Evolutionary conservation across 139 green algal species (phyloP).

Genomic region (Haematococcus sp.): DNA sequence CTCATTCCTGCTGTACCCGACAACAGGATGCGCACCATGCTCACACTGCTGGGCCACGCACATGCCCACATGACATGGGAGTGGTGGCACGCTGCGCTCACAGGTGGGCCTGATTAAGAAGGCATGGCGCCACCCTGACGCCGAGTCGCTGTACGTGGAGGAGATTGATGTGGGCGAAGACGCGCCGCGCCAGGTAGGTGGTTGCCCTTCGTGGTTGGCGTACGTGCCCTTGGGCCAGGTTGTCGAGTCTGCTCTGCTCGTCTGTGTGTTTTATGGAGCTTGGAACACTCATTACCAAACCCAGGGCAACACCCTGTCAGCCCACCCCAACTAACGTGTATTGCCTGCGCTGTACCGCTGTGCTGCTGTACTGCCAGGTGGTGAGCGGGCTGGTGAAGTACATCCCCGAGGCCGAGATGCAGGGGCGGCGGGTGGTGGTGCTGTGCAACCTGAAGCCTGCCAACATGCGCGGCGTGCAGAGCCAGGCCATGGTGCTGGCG

Average conservation of each 20-base stretch:
- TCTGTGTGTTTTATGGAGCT: too few relatives aligned
- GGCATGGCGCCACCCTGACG: constrained; percentile 58
- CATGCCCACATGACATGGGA: too few relatives aligned
- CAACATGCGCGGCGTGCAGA: constrained; percentile 85
- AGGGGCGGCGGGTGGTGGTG: constrained; percentile 65
- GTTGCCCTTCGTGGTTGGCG: too few relatives aligned
- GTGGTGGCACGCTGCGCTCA: constrained; percentile 62
- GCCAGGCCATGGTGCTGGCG: constrained; percentile 89
- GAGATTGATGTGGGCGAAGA: constrained; percentile 94
- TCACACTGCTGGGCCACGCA: too few relatives aligned
- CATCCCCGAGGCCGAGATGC: constrained; percentile 79
- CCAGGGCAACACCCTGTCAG: constrained; percentile 69
- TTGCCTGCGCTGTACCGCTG: too few relatives aligned
- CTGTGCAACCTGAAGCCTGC: constrained; percentile 94
- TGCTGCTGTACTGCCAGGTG: constrained; percentile 46
- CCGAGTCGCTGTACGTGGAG: constrained; percentile 92
- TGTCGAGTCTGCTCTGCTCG: too few relatives aligned
- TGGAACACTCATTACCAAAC: too few relatives aligned
- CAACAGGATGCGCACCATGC: too few relatives aligned
- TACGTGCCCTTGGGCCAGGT: too few relatives aligned
- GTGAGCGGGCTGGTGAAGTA: constrained; percentile 90
- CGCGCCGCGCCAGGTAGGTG: constrained; percentile 55
- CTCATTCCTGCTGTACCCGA: too few relatives aligned
- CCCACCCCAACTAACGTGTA: background rate
- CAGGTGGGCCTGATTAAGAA: constrained; percentile 57